phyloP scores from a whole-genome alignment of 2,329 filamentous ascomycete genomes.

The Aureobasidium sp. region DNA sequence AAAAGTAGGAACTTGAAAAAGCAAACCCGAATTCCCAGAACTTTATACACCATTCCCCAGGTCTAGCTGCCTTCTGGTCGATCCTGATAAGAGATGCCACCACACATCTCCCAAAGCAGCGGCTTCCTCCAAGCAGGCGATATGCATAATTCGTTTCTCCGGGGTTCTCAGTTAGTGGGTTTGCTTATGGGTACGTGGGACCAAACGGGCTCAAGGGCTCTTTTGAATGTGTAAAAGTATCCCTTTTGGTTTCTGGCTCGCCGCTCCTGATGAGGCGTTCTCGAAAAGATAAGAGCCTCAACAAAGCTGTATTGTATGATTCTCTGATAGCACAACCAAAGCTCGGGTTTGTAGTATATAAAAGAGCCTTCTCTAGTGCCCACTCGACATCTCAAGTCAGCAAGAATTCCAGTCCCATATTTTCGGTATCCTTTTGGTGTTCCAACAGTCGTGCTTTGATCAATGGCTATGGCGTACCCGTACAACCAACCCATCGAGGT shows the following conservation, averaged over 20 bases:
- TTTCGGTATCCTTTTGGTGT: too few relatives aligned
- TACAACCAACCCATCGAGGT: constrained; percentile 1
- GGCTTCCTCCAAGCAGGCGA: background rate
- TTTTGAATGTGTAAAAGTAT: background rate
- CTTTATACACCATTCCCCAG: background rate
- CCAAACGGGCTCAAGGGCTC: background rate
- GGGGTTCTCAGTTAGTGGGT: background rate
- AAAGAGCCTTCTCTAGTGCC: too few relatives aligned
- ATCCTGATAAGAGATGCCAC: background rate
- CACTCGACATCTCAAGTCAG: too few relatives aligned
- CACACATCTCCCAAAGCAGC: background rate
- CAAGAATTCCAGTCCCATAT: background rate
- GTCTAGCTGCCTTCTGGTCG: background rate
- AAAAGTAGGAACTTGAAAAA: too few relatives aligned
- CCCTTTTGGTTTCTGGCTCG: background rate
- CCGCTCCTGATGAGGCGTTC: background rate
- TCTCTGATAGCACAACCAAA: background rate
- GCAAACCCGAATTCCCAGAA: background rate
- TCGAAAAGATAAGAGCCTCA: background rate
- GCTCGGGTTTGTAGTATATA: background rate
- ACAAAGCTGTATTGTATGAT: background rate
- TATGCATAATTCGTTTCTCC: background rate
- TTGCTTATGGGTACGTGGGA: background rate
- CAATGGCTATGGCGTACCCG: background rate
- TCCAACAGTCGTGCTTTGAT: too few relatives aligned